Evolutionary conservation across 768 basidiomycete species (phyloP).

Genomic region (Termitomyces sp.): DNA sequence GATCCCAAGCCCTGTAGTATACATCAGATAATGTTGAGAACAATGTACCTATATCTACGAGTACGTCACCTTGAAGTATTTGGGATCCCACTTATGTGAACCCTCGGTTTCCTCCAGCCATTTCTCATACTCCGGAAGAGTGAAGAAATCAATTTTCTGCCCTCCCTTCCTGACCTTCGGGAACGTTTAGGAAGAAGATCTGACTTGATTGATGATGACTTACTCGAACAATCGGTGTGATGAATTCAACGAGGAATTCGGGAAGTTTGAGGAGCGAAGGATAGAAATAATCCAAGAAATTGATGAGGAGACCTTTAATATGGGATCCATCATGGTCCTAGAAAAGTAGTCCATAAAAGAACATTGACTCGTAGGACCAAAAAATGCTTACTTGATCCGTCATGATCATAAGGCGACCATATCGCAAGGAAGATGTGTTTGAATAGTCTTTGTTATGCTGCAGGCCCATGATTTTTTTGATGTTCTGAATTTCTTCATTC

Average conservation of each 20-base stretch:
- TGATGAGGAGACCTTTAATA: conserved; percentile 99
- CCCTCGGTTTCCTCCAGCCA: conserved; percentile 83
- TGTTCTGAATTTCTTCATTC: conserved; percentile 94
- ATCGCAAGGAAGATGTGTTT: conserved; percentile 66
- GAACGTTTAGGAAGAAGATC: neutral
- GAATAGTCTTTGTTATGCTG: conserved; percentile 92
- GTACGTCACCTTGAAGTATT: conserved; percentile 92
- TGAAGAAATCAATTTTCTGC: conserved; percentile 86
- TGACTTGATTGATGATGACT: conserved; percentile 20
- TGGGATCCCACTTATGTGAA: conserved; percentile 80
- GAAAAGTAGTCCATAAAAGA: neutral
- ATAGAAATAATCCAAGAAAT: conserved; percentile 96
- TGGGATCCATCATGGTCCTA: conserved; percentile 99
- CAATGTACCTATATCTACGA: neutral
- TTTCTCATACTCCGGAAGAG: conserved; percentile 92
- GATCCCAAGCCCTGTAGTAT: conserved; percentile 86
- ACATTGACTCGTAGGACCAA: neutral
- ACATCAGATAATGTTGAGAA: conserved; percentile 1
- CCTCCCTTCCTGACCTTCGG: conserved; percentile 73
- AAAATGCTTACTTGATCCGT: conserved; percentile 82
- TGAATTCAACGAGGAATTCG: conserved; percentile 94
- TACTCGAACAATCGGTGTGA: conserved; percentile 96
- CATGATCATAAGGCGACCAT: conserved; percentile 98
- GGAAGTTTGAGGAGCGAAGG: conserved; percentile 90
- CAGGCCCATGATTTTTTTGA: conserved; percentile 97